Evolutionary conservation across 495 filamentous ascomycete genomes (phyloP), one percentile per base, ranked within the genome.

Genomic region (Ramalina peruviana): DNA sequence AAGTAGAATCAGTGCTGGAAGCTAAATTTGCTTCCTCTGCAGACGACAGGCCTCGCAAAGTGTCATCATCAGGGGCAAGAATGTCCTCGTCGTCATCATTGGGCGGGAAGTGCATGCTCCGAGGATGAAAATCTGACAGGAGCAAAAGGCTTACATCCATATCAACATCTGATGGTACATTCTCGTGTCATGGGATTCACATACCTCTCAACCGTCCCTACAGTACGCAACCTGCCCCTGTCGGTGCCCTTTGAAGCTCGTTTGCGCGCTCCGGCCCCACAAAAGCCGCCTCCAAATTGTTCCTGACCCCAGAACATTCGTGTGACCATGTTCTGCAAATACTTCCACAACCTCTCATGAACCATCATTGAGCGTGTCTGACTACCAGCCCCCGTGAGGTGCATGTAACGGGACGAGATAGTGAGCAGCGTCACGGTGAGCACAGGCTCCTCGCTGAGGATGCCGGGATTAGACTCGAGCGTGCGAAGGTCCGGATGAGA

Each of bases 121-220:
- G 75, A 13, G 93, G 93, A 65, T 98, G 92, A 87, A 92, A 98
- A 57, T 98, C 92, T 10, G 88, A 96, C 42, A 98, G 69, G 26
- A 98, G 82, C 70, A 97, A 76, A 21, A 98, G 66, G 17, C 86
- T 56, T 17, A 33, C 9, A 13, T 46, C 10, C 26, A 30, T 12
- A n/a, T 41, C 17, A 41, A 23, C 15, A 7, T n/a, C 23, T 25
- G 23, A 25, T 25, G 23, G 23, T 9, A 0, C 6, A 41, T 11
- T 10, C 15, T 19, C 21, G 40, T 10, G 12, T n/a, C 9, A 7
- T 19, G 17, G 16, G 3, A 3, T 41, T 19, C 16, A 52, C 42
- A 7, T 39, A 58, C 56, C 56, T 88, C 68, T 98, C 93, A 41
- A 98, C 83, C 0, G 92, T 95, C 4, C 92, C 92, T 6, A 98